A percentile compares a stretch with the other conserved stretches of the same genome.
Evolutionary conservation across 495 filamentous ascomycete genomes (phyloP).

Genomic region (Penicillium mononematosum): DNA sequence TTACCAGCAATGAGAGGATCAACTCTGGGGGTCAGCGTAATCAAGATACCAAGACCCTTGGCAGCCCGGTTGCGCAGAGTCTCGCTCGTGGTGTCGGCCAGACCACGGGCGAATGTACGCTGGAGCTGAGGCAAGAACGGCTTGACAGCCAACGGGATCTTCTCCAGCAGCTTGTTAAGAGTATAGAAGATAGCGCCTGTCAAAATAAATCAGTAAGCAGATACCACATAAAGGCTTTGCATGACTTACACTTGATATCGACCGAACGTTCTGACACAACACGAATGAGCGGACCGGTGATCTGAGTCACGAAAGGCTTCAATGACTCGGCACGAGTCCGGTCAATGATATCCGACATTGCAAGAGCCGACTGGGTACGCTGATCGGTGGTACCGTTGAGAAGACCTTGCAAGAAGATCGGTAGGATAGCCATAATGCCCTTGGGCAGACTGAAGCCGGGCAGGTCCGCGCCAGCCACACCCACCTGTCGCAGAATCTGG

Average conservation of each 20-base stretch:
- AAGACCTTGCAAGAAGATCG: slow-evolving; percentile 95
- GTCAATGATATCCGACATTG: slow-evolving; percentile 93
- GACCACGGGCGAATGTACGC: slow-evolving; percentile 90
- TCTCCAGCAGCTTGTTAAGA: slow-evolving; percentile 90
- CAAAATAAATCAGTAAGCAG: slow-evolving; percentile 13
- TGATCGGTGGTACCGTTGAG: slow-evolving; percentile 95
- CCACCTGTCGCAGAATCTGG: slow-evolving; percentile 79
- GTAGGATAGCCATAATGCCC: slow-evolving; percentile 94
- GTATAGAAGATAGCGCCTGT: slow-evolving; percentile 85
- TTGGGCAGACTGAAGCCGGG: slow-evolving; percentile 91
- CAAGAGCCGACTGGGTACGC: slow-evolving; percentile 84
- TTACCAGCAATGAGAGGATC: slow-evolving; percentile 76
- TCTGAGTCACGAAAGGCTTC: slow-evolving; percentile 93
- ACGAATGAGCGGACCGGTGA: slow-evolving; percentile 94
- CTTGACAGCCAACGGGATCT: slow-evolving; percentile 93
- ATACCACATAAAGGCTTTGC: neutral
- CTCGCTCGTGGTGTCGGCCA: slow-evolving; percentile 92
- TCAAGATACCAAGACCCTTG: slow-evolving; percentile 93
- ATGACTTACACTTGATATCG: slow-evolving; percentile 71
- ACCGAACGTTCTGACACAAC: slow-evolving; percentile 93
- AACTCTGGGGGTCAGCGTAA: slow-evolving; percentile 92
- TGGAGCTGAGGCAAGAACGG: slow-evolving; percentile 97
- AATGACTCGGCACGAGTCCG: slow-evolving; percentile 79
- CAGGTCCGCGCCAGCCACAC: slow-evolving; percentile 79
- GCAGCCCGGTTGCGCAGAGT: slow-evolving; percentile 82